Base-by-base conservation (phyloP, 2,329 filamentous ascomycete genomes). In the Fusarium subtropicale region DNA sequence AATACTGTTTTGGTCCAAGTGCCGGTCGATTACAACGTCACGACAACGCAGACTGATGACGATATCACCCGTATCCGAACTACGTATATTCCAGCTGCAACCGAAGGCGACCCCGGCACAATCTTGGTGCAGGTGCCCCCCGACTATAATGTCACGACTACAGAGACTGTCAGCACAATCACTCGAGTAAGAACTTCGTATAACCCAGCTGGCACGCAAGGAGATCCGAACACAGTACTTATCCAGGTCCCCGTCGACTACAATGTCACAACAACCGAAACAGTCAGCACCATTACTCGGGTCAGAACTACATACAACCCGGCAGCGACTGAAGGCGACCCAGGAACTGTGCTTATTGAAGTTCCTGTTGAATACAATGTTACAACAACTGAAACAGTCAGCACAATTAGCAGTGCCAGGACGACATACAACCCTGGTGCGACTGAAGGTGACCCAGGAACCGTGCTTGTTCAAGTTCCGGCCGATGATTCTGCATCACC, bases 191-290 rank as follows among this genome's bases (percentile, higher is more conserved):
- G 48, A 2, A 68, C 65, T 0, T 60, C 54, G 0, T 68, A 65
- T 42, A 42, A 38, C 16, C 48, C 64, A 3, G 53, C 64, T 1
- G 64, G 28, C 5, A 53, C 36, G 2, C 58, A 47, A 11, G 65
- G 64, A 3, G 65, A 68, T 10, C 58, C 65, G 2, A 54, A 51
- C 10, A 68, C 65, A 5, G 48, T 68, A 7, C 18, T 52, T 2
- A 12, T 68, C 4, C 48, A 68, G 7, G 36, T 64, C 3, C 65
- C 65, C 15, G 31, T 45, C 2, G 42, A 63, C 8, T 44, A 63
- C 4, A 63, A 30, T 4, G 42, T 61, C 2, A 61, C 60, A 1
- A 60, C 41, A 0, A 60, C 58, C 1, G 7, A 50, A 22, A 60
- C 58, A 1, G 22, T 33, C 11, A 50, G 44, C 10, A 18, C 53